Evolutionary conservation across 805 yeast genomes (phyloP), one percentile per base, ranked within the genome.

Genomic region (Saccharomycopsis javanensis): DNA sequence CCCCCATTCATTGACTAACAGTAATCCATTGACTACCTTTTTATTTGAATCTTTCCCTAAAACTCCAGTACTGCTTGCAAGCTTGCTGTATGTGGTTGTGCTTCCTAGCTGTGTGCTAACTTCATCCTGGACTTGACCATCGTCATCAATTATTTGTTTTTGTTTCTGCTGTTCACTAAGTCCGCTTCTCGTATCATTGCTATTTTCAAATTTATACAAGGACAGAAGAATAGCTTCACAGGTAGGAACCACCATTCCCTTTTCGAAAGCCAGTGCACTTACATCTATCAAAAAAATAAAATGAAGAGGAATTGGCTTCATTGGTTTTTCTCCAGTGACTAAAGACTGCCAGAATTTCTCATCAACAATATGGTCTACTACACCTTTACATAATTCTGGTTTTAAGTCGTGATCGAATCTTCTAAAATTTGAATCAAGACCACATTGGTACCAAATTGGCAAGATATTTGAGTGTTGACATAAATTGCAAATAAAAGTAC

Each of bases 281-380:
- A 84, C 81, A 68, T 88, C 97, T 55, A 90, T 74, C 63, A 85
- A 74, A 64, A 88, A 88, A 25, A 89, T 78, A 67, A 83, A 87
- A 64, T 81, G 85, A 58, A 88, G 70, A 1, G 85, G 81, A 16
- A 69, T 64, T 6, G 82, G 74, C 6, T 60, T 57, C 4, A 67
- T 68, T 6, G 72, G 74, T 35, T 76, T 72, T 28, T 75, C 71
- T 20, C 48, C 48, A 23, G 25, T 42, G 10, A 42, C 28, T 42
- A 42, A 20, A 5, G 48, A 18, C 11, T 42, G 48, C 69, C 87
- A 83, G 69, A 88, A 92, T 50, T 78, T 81, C 15, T 75, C 70
- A 1, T 96, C 96, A 2, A 88, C 96, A 5, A 82, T 68, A 60
- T 88, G 79, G 64, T 94, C 99, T 61, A 88, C 90, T 11, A 90